Conservation (phyloP, 129 eudicot genomes). For the Tanacetum coccineum region DNA sequence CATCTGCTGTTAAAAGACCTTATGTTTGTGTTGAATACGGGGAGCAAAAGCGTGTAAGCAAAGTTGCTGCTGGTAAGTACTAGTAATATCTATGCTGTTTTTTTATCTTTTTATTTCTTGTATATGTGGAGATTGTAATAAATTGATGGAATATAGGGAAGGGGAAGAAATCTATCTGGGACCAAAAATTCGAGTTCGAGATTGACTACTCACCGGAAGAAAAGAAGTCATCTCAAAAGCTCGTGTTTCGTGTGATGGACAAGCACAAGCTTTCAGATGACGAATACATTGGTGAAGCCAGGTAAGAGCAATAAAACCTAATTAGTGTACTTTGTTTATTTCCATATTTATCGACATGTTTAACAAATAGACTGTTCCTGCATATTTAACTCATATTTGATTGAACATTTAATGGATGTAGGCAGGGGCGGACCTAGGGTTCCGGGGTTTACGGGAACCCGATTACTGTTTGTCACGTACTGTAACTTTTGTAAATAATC, state of each 20-base stretch:
- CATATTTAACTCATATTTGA: neutral
- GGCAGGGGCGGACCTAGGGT: no score
- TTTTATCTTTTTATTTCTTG: neutral
- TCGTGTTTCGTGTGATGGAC: conserved; percentile 38
- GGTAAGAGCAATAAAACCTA: conserved; percentile 17
- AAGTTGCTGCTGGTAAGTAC: conserved; percentile 30
- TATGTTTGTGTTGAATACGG: conserved; percentile 35
- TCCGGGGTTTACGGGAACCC: no score
- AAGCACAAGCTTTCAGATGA: conserved; percentile 37
- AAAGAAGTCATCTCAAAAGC: conserved; percentile 13
- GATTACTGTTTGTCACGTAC: no score
- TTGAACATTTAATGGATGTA: neutral
- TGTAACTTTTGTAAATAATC: no score
- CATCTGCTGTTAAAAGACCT: conserved; percentile 29
- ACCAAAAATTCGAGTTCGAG: conserved; percentile 32
- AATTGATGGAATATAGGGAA: conserved; percentile 15
- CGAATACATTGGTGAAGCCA: conserved; percentile 36
- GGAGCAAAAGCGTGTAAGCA: conserved; percentile 32
- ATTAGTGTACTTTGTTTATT: no score
- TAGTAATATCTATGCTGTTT: neutral
- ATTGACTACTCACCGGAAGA: conserved; percentile 21
- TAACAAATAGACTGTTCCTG: neutral
- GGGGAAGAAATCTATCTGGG: conserved; percentile 38
- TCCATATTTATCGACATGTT: no score
- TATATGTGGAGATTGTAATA: neutral